Conservation (phyloP, 108 stramenopile species). For the Aurantiochytrium sp. region DNA sequence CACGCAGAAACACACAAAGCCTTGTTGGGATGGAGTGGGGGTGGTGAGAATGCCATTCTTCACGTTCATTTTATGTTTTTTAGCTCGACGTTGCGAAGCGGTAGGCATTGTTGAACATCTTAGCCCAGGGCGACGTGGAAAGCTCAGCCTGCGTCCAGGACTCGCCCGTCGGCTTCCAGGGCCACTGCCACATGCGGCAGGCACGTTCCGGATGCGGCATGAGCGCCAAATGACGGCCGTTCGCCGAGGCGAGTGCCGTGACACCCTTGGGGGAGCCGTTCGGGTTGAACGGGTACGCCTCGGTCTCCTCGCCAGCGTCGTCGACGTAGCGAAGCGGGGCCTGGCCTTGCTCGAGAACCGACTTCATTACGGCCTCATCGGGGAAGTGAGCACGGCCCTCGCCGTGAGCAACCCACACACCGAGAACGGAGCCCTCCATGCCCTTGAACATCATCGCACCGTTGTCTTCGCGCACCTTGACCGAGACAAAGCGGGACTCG, state of each 20-base stretch:
- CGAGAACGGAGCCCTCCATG: slow-evolving; percentile 92
- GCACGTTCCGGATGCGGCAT: slow-evolving; percentile 99
- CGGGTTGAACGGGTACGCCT: slow-evolving; percentile 95
- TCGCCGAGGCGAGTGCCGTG: slow-evolving; percentile 95
- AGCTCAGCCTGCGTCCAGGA: slow-evolving; percentile 71
- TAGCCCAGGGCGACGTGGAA: slow-evolving; percentile 77
- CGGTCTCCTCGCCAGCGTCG: slow-evolving; percentile 78
- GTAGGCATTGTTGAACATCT: slow-evolving; percentile 98
- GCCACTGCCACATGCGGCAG: slow-evolving; percentile 96
- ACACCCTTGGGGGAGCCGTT: slow-evolving; percentile 96
- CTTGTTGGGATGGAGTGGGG: too few species aligned
- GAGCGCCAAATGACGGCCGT: slow-evolving; percentile 93
- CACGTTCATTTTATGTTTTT: neutral
- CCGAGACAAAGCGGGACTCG: slow-evolving; percentile 86
- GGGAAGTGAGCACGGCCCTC: slow-evolving; percentile 96
- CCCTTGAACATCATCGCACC: slow-evolving; percentile 79
- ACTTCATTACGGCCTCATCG: slow-evolving; percentile 59
- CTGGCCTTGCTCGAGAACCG: slow-evolving; percentile 55
- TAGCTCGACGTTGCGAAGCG: slow-evolving; percentile 30
- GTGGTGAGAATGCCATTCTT: neutral
- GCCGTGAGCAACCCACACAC: slow-evolving; percentile 97
- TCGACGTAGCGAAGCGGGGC: slow-evolving; percentile 89
- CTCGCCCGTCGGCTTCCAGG: slow-evolving; percentile 71
- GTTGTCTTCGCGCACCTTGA: slow-evolving; percentile 61
- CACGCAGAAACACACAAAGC: too few species aligned